Percentiles rank a stretch among this genome's conserved stretches.
Evolutionary conservation across 2,329 filamentous ascomycete genomes (phyloP).

Genomic region (Plenodomus biglobosus): DNA sequence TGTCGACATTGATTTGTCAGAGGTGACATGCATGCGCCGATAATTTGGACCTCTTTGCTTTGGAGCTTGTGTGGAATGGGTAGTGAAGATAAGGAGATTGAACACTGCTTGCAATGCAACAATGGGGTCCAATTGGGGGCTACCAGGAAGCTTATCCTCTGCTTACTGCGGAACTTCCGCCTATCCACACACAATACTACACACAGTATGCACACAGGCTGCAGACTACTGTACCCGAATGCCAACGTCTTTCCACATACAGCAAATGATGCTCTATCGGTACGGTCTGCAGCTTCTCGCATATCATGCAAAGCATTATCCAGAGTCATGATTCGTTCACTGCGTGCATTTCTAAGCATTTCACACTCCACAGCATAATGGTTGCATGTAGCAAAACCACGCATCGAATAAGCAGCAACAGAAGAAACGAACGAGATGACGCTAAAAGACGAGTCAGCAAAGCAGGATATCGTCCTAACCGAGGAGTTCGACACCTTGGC

Average conservation of each 20-base stretch:
- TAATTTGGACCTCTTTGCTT: background rate
- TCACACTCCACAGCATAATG: no score
- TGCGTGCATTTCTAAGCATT: no score
- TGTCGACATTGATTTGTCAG: slow-evolving; percentile 27
- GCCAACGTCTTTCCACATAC: background rate
- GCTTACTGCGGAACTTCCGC: background rate
- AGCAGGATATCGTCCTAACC: no score
- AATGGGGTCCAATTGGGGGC: background rate
- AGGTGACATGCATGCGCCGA: slow-evolving; percentile 1
- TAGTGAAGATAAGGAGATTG: no score
- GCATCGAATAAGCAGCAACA: no score
- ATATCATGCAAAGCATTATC: background rate
- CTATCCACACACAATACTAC: background rate
- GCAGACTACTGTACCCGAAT: background rate
- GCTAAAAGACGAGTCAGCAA: no score
- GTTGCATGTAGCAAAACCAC: no score
- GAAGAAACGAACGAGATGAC: no score
- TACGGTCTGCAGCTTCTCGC: background rate
- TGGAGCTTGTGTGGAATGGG: no score
- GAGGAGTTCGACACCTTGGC: no score
- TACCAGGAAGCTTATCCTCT: background rate
- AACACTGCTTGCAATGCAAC: background rate
- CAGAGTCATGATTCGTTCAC: no score
- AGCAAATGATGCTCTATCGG: background rate
- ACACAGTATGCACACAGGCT: background rate